Percentiles rank a stretch among this genome's conserved stretches.
phyloP scores from a whole-genome alignment of 2,329 filamentous ascomycete species.

The Penicillium palitans region DNA sequence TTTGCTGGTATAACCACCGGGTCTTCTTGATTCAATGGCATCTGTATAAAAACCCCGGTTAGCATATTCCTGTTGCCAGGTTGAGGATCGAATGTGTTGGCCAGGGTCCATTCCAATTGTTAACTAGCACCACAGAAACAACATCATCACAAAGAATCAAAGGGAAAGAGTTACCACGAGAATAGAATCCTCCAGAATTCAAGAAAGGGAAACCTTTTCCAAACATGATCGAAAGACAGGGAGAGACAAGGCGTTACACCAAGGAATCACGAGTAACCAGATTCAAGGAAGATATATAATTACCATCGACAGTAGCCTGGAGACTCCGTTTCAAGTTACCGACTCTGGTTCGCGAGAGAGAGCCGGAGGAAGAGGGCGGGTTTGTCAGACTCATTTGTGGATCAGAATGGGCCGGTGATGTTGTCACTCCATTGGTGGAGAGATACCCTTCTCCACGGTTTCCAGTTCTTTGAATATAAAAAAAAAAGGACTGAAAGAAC shows the following conservation, averaged over 20 bases:
- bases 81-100: slow-evolving; percentile 10
- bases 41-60: slow-evolving; percentile 32
- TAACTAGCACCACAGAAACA: neutral
- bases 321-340: slow-evolving; percentile 45
- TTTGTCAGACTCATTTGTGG: slow-evolving; percentile 46
- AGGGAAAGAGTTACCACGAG: slow-evolving; percentile 41
- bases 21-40: slow-evolving; percentile 40
- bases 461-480: neutral
- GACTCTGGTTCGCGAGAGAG: slow-evolving; percentile 40
- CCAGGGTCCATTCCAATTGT: slow-evolving; percentile 15
- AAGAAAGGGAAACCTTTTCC: slow-evolving; percentile 42
- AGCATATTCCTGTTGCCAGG: slow-evolving; percentile 19
- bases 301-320: slow-evolving; percentile 50
- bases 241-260: neutral
- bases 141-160: slow-evolving; percentile 7
- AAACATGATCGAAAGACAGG: slow-evolving; percentile 37
- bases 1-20: slow-evolving; percentile 64
- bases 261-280: slow-evolving; percentile 14
- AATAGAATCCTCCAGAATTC: slow-evolving; percentile 43
- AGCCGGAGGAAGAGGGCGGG: slow-evolving; percentile 43
- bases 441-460: slow-evolving; percentile 1
- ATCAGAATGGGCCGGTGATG: slow-evolving; percentile 1
- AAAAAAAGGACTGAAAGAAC: neutral
- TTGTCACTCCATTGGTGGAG: slow-evolving; percentile 13
- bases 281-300: slow-evolving; percentile 28